Evolutionary conservation across 2,329 filamentous ascomycete species (phyloP), one percentile per base, ranked within the genome.

Genomic region (Dothidotthia symphoricarpi): DNA sequence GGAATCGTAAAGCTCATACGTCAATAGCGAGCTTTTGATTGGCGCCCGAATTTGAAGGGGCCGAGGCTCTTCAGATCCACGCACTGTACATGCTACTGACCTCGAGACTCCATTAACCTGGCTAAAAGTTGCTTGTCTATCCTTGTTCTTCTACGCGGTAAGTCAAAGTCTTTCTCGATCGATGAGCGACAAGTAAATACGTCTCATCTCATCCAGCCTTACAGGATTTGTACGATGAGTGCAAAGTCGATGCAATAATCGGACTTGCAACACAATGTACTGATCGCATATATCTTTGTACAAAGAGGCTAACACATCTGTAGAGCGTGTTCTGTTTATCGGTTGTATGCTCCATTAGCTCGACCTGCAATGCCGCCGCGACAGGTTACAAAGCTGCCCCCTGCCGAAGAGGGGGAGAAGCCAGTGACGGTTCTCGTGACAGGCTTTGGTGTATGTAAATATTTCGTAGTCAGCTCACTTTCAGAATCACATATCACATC

Each of bases 371-470:
- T 55, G 52, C 43, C 51, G 13, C 29, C 41, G 5, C 19, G 19
- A 22, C 19, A 22, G 9, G 9, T 22, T 9, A 22, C 19, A 22
- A 5, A 22, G 39, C 62, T 65, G 37, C 62, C 62, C 39, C 56
- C 51, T 8, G 39, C 35, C 6, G 43, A 58, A 42, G 47, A 62
- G 31, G 42, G 38, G 6, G 59, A 65, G 43, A 47, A 61, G 12
- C 61, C 61, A 12, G 57, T 65, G 9, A 64, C 57, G 9, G 62
- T 67, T 13, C 47, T 67, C 13, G 61, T 66, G 25, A 67, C 63
- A 34, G 63, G 63, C 1, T 67, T 64, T 41, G 62, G 63, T 28
- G 62, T 65, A 55, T 38, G 55, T 51, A n/a, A 13, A 10, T 6
- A 13, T 28, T 22, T 2, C 33, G 10, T 16, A 6, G 15, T 8